Conservation (phyloP, 768 basidiomycete species). For the Hemileccinum impolitum region DNA sequence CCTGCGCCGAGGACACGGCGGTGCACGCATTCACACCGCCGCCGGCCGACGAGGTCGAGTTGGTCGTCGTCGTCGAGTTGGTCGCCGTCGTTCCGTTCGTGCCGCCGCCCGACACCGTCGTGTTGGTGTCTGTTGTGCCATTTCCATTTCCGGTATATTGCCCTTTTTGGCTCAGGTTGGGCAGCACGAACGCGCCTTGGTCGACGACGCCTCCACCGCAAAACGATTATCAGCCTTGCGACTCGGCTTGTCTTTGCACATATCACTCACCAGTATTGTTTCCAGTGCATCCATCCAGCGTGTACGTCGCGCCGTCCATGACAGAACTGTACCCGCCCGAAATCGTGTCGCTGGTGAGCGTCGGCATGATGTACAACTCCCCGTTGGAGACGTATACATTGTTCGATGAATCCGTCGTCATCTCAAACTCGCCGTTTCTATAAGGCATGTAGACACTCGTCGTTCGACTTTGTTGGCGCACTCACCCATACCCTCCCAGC, state of each 20-base stretch:
- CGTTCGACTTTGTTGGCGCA: neutral
- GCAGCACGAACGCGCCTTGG: slow-evolving; percentile 25
- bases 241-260: too few relatives aligned
- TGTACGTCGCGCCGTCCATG: slow-evolving; percentile 37
- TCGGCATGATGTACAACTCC: slow-evolving; percentile 56
- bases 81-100: slow-evolving; percentile 3
- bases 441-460: slow-evolving; percentile 4
- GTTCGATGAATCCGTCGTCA: slow-evolving; percentile 40
- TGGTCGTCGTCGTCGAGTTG: slow-evolving; percentile 18
- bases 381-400: slow-evolving; percentile 48
- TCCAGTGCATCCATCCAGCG: slow-evolving; percentile 36
- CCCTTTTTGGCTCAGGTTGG: slow-evolving; percentile 26
- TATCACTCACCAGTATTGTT: neutral
- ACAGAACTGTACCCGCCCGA: slow-evolving; percentile 34
- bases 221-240: too few relatives aligned
- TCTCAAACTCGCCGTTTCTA: slow-evolving; percentile 55
- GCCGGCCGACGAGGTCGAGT: slow-evolving; percentile 17
- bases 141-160: slow-evolving; percentile 16
- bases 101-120: neutral
- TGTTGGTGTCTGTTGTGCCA: neutral
- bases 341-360: slow-evolving; percentile 51
- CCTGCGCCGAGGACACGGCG: slow-evolving; percentile 36
- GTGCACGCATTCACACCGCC: slow-evolving; percentile 35
- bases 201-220: slow-evolving; percentile 6
- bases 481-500: slow-evolving; percentile 51